These are phyloP conservation scores for Aspergillus calidoustus DNA, from an alignment of 2,329 filamentous ascomycete genomes.

Conservation along the genomic window DNA sequence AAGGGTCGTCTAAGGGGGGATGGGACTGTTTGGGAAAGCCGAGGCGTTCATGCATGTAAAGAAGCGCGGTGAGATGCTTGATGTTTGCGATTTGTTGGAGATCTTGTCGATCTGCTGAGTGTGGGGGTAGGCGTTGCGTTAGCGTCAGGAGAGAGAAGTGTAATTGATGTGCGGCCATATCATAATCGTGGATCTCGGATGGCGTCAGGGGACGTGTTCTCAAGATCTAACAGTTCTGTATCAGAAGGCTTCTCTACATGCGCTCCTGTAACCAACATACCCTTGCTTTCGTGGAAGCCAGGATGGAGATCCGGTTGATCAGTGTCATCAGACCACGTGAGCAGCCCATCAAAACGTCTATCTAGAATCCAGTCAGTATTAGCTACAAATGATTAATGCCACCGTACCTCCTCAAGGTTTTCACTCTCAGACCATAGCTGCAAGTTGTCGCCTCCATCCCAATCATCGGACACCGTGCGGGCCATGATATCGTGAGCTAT, in stretches of 20 bases:
- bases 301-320: slow-evolving; percentile 29
- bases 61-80: slow-evolving; percentile 34
- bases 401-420: slow-evolving; percentile 5
- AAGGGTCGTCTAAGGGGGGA: neutral
- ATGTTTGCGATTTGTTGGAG: slow-evolving; percentile 33
- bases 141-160: neutral
- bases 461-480: slow-evolving; percentile 24
- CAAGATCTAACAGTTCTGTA: neutral
- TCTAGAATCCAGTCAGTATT: slow-evolving; percentile 20
- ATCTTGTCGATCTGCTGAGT: slow-evolving; percentile 23
- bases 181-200: neutral
- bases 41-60: slow-evolving; percentile 32
- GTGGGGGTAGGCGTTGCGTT: slow-evolving; percentile 23
- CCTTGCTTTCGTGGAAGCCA: slow-evolving; percentile 9
- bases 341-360: slow-evolving; percentile 39
- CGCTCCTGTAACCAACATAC: neutral
- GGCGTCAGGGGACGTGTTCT: neutral
- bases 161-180: neutral
- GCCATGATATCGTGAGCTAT: slow-evolving; percentile 42
- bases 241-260: no score
- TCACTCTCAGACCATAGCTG: slow-evolving; percentile 23
- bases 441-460: slow-evolving; percentile 30
- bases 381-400: neutral
- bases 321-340: slow-evolving; percentile 35
- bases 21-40: slow-evolving; percentile 3